Evolutionary conservation across 352 stramenopile genomes (phyloP).

Genomic region (Pythium sukuiense): DNA sequence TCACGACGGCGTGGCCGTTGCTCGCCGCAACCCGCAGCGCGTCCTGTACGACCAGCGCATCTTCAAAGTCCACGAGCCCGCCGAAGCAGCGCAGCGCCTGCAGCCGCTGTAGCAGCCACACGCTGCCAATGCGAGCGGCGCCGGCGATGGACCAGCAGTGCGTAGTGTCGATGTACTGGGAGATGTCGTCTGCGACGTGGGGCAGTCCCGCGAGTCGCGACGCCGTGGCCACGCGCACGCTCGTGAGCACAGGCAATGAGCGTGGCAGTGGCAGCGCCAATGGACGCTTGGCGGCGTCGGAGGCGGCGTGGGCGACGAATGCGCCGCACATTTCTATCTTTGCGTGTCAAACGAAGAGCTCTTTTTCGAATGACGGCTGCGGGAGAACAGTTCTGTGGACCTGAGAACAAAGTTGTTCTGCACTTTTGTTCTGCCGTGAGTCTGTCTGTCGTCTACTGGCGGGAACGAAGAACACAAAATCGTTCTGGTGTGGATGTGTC

Average conservation of each 20-base stretch:
- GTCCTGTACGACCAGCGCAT: constrained; percentile 13
- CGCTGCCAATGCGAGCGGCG: constrained; percentile 17
- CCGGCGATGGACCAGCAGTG: constrained; percentile 1
- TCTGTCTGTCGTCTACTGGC: neutral
- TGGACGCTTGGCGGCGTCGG: neutral
- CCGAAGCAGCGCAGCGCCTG: constrained; percentile 2
- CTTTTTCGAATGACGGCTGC: constrained; percentile 4
- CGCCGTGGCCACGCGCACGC: constrained; percentile 8
- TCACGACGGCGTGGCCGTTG: constrained; percentile 11
- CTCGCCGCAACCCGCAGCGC: neutral
- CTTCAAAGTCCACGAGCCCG: constrained; percentile 5
- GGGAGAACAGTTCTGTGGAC: neutral
- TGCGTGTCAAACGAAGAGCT: neutral
- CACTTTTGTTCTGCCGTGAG: no score
- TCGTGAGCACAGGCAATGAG: constrained; percentile 2
- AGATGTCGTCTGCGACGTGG: constrained; percentile 13
- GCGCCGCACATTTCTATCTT: neutral
- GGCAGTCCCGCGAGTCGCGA: neutral
- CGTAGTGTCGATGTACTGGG: constrained; percentile 3
- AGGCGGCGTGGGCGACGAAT: neutral
- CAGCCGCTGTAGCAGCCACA: constrained; percentile 16
- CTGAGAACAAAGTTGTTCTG: neutral
- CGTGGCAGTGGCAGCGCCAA: neutral
- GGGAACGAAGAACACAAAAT: neutral
- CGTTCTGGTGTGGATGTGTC: neutral